Evolutionary conservation across 1,139 yeast species (phyloP).

Genomic region (Taiozyma onychis): DNA sequence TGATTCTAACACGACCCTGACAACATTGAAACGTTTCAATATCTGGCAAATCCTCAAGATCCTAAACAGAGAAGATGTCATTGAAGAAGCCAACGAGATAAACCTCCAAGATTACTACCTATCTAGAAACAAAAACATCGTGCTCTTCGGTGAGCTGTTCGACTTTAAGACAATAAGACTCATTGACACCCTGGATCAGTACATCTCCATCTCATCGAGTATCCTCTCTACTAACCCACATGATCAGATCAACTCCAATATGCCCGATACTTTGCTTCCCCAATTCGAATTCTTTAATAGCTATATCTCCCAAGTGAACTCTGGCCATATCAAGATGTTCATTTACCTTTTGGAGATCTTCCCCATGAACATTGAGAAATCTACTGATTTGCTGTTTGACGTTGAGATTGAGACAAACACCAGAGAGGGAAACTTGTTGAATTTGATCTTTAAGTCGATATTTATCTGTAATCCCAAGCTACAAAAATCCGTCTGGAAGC

Average conservation of each 20-base stretch:
- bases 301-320: conserved; percentile 5
- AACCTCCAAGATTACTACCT: conserved; percentile 21
- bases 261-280: background rate
- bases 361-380: conserved; percentile 6
- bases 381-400: conserved; percentile 14
- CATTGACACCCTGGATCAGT: conserved; percentile 13
- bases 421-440: conserved; percentile 6
- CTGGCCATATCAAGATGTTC: conserved; percentile 17
- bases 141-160: conserved; percentile 21
- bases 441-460: conserved; percentile 15
- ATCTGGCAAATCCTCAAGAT: conserved; percentile 19
- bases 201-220: background rate
- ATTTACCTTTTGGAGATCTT: conserved; percentile 18
- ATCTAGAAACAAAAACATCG: conserved; percentile 16
- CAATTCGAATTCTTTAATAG: conserved; percentile 10
- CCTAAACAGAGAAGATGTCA: conserved; percentile 8
- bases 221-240: background rate
- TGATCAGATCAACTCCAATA: background rate
- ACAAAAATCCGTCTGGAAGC: conserved; percentile 6
- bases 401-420: conserved; percentile 7
- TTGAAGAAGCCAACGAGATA: conserved; percentile 10
- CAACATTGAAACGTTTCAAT: conserved; percentile 16
- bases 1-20: conserved; percentile 12
- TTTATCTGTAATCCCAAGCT: conserved; percentile 7
- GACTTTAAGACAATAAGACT: conserved; percentile 20